phyloP scores from a whole-genome alignment of 352 stramenopile species.

The Peronosclerospora sorghi region DNA sequence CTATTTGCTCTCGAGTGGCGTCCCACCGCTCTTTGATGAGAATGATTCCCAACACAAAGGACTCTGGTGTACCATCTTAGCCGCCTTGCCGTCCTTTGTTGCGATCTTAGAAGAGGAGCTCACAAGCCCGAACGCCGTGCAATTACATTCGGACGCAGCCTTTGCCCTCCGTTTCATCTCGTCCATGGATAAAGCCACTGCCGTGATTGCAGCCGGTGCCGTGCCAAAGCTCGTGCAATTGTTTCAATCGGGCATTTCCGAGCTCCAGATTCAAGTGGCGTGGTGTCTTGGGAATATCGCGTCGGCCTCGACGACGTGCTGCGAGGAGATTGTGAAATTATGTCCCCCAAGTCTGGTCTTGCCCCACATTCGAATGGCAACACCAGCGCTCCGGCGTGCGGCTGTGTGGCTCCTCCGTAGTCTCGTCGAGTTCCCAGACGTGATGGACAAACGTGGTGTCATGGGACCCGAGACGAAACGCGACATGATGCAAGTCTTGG shows the following conservation, averaged over 20 bases:
- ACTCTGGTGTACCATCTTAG: constrained; percentile 70
- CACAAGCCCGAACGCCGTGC: constrained; percentile 43
- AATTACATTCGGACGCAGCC: constrained; percentile 77
- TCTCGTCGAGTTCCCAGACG: constrained; percentile 74
- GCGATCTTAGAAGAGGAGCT: constrained; percentile 64
- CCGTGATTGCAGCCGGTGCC: constrained; percentile 61
- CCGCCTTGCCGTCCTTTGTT: constrained; percentile 74
- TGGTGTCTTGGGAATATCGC: constrained; percentile 84
- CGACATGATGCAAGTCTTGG: constrained; percentile 62
- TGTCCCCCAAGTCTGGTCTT: constrained; percentile 63
- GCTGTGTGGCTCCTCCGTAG: constrained; percentile 77
- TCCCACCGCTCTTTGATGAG: constrained; percentile 77
- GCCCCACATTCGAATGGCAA: constrained; percentile 79
- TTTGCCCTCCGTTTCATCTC: constrained; percentile 82
- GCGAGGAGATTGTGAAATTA: constrained; percentile 55
- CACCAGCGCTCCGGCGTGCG: constrained; percentile 56
- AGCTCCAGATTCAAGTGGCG: constrained; percentile 80
- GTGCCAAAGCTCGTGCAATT: constrained; percentile 73
- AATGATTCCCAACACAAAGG: constrained; percentile 72
- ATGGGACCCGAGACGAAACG: constrained; percentile 43
- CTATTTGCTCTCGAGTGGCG: constrained; percentile 75
- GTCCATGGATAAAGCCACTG: constrained; percentile 77
- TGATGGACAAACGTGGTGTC: constrained; percentile 42
- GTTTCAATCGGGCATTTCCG: constrained; percentile 78
- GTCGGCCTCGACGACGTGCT: constrained; percentile 60